phyloP scores from a whole-genome alignment of 106 monocot species.

The Xerophyta viscosa region DNA sequence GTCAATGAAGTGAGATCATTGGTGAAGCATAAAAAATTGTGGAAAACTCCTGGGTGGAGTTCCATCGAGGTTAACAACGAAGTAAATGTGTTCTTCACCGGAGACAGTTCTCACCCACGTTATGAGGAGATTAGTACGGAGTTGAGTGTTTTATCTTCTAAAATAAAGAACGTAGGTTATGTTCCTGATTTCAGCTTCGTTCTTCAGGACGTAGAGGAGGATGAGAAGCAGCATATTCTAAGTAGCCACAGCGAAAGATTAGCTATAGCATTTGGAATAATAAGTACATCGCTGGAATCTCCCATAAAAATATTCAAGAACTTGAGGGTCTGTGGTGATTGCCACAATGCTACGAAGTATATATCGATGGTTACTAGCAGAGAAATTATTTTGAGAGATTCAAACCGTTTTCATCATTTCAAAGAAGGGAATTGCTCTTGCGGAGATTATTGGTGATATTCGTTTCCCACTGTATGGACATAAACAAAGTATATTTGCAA shows the following conservation, averaged over 20 bases:
- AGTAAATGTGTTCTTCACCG: slow-evolving; percentile 52
- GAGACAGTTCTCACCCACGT: slow-evolving; percentile 50
- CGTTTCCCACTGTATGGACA: too few species aligned
- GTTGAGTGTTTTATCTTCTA: slow-evolving; percentile 27
- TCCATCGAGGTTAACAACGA: slow-evolving; percentile 51
- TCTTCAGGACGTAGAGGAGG: slow-evolving; percentile 75
- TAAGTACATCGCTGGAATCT: slow-evolving; percentile 36
- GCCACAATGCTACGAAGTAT: slow-evolving; percentile 74
- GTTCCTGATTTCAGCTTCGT: slow-evolving; percentile 75
- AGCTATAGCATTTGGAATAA: slow-evolving; percentile 64
- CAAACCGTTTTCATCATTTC: slow-evolving; percentile 78
- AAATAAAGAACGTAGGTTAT: slow-evolving; percentile 63
- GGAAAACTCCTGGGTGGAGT: slow-evolving; percentile 75
- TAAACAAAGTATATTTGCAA: too few species aligned
- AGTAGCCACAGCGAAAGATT: slow-evolving; percentile 68
- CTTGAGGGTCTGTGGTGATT: slow-evolving; percentile 70
- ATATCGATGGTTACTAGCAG: slow-evolving; percentile 64
- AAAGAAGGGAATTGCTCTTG: slow-evolving; percentile 63
- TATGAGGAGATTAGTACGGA: slow-evolving; percentile 46
- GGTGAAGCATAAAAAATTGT: slow-evolving; percentile 25
- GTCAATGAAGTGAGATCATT: slow-evolving; percentile 45
- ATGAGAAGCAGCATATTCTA: slow-evolving; percentile 70
- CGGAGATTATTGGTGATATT: slow-evolving; percentile 65
- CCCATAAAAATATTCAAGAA: slow-evolving; percentile 61
- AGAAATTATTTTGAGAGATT: slow-evolving; percentile 75